Conservation (phyloP, 495 filamentous ascomycete genomes). For the Diplogelasinospora grovesii region DNA sequence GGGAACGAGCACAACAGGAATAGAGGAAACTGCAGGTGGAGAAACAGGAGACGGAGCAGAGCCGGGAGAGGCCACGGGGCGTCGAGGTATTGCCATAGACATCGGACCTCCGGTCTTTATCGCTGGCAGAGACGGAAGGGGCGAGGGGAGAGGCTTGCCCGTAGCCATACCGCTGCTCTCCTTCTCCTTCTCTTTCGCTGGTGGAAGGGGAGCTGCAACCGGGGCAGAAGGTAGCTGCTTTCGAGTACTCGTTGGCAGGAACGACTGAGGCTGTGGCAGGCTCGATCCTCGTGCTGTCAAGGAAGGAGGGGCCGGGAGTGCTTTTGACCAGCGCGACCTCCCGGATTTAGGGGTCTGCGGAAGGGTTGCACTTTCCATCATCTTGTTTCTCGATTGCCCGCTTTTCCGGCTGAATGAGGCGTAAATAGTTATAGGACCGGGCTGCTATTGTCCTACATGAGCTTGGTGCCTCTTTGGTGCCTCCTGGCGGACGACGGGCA, state of each 20-base stretch:
- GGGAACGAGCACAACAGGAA: not conserved
- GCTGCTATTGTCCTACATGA: constrained; percentile 2
- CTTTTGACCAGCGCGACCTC: constrained; percentile 32
- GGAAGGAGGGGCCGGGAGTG: constrained; percentile 26
- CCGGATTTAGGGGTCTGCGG: constrained; percentile 26
- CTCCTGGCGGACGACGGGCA: too few relatives aligned
- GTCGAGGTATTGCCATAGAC: constrained; percentile 22
- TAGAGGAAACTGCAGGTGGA: constrained; percentile 2
- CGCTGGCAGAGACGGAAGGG: constrained; percentile 25
- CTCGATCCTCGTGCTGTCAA: constrained; percentile 9
- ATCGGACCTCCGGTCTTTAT: constrained; percentile 7
- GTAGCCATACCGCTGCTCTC: constrained; percentile 16
- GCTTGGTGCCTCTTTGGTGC: too few relatives aligned
- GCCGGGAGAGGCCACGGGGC: constrained; percentile 18
- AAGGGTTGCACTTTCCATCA: constrained; percentile 22
- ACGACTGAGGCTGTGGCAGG: constrained; percentile 8
- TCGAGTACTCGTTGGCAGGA: constrained; percentile 7
- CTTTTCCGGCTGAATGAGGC: constrained; percentile 21
- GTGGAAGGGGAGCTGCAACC: constrained; percentile 18
- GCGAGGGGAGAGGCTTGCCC: constrained; percentile 17
- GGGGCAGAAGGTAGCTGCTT: too few relatives aligned
- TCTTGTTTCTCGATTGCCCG: constrained; percentile 10
- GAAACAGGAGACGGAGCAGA: not conserved
- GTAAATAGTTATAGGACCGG: constrained; percentile 4
- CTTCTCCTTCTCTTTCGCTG: constrained; percentile 3